Base-by-base conservation (phyloP, 179 eudicot genomes). In the Heliamphora pulchella region DNA sequence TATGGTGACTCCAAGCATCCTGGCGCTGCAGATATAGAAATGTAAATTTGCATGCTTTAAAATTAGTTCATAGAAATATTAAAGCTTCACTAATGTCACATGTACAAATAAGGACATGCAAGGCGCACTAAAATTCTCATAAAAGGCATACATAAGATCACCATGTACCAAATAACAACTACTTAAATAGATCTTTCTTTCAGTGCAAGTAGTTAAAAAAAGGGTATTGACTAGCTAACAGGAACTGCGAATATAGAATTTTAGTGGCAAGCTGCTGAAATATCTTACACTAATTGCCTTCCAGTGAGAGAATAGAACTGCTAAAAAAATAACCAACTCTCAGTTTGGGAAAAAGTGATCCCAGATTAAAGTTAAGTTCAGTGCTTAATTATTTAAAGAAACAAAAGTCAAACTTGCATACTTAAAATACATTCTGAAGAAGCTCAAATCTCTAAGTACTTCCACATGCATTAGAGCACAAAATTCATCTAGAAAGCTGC, bases 1-100 rank as follows among this genome's bases (percentile, higher is more conserved):
- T 80, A 80, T 82, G 83, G 55, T 82, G 77, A 80, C 88, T 86
- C 88, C 90, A 87, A 77, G 86, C 81, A 89, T 88, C 89, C 68
- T 87, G 88, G 61, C 74, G 79, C 97, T 87, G 88, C 81, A 80
- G 18, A 84, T 76, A 74, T 31, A 83, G 53, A 75, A 59, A 79
- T 17, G 17, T 71, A 82, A 77, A 81, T 61, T 77, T 41, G 63
- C 48, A 44, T 22, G 67, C 77, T 54, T 70, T 67, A 66, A 41
- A 54, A 59, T 43, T 51, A 76, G 48, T 31, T 6, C 3, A 6
- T 10, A 62, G 18, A 5, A 55, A n/a, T 43, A 47, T 71, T 41
- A 59, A 58, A 70, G 31, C 3, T 62, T 15, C 43, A 78, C 8
- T 54, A 17, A 51, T 51, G 39, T 39, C 77, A 62, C 6, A 53